Conservation (phyloP, 768 basidiomycete genomes). For the Lactarius deliciosus region DNA sequence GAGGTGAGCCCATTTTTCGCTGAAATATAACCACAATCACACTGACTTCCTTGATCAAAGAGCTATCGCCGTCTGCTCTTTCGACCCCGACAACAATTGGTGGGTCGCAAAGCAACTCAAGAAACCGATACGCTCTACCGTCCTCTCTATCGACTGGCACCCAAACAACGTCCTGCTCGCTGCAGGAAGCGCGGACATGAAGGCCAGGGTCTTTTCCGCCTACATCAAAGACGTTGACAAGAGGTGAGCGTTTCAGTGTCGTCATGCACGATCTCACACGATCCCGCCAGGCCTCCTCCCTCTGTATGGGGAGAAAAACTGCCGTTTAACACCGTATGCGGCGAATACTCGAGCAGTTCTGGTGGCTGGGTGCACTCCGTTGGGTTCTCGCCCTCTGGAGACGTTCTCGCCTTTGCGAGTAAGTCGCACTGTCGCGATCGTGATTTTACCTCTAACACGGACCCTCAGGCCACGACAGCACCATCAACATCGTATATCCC, state of each 20-base stretch:
- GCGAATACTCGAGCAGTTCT: slow-evolving; percentile 83
- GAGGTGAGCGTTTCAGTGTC: slow-evolving; percentile 49
- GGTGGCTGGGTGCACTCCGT: slow-evolving; percentile 98
- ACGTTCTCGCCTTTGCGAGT: slow-evolving; percentile 91
- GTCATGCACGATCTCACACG: neutral
- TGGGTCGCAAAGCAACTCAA: slow-evolving; percentile 97
- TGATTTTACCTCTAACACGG: slow-evolving; percentile 19
- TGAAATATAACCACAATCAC: neutral
- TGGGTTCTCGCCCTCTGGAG: slow-evolving; percentile 96
- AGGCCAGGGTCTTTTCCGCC: slow-evolving; percentile 95
- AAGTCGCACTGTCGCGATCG: slow-evolving; percentile 37
- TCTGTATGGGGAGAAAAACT: slow-evolving; percentile 98
- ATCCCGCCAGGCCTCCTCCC: slow-evolving; percentile 66
- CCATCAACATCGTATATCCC: slow-evolving; percentile 91
- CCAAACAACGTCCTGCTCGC: slow-evolving; percentile 98
- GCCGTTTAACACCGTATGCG: slow-evolving; percentile 96
- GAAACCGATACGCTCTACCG: slow-evolving; percentile 96
- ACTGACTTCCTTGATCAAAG: slow-evolving; percentile 41
- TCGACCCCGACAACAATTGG: slow-evolving; percentile 98
- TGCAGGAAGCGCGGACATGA: slow-evolving; percentile 96
- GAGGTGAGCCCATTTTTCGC: slow-evolving; percentile 49
- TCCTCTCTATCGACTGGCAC: slow-evolving; percentile 95
- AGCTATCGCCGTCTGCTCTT: slow-evolving; percentile 94
- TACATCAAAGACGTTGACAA: slow-evolving; percentile 98
- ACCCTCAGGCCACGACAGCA: slow-evolving; percentile 85